phyloP scores from a whole-genome alignment of 2,329 filamentous ascomycete genomes.

The Fusarium domesticum region DNA sequence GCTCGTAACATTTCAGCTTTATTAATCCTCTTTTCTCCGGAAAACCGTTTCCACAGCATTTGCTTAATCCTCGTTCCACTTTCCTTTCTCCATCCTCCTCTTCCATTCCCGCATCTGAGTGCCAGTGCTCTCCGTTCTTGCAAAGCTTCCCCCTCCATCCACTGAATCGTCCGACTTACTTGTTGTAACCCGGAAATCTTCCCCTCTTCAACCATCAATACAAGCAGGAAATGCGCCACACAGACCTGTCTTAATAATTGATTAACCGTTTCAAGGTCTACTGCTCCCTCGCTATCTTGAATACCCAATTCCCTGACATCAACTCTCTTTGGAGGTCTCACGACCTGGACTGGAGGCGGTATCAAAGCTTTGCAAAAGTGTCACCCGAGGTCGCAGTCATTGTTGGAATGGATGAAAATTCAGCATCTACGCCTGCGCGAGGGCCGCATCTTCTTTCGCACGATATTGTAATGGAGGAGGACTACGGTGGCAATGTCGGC shows the following conservation, averaged over 20 bases:
- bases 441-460: constrained; percentile 7
- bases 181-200: not conserved
- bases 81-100: not conserved
- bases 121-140: no score
- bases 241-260: not conserved
- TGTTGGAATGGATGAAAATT: constrained; percentile 30
- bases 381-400: constrained; percentile 6
- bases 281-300: not conserved
- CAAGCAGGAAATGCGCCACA: not conserved
- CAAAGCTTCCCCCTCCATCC: not conserved
- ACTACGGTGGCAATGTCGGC: constrained; percentile 4
- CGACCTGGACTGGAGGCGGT: no score
- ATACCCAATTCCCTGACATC: not conserved
- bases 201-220: not conserved
- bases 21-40: not conserved
- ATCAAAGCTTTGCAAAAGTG: constrained; percentile 7
- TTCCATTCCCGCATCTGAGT: not conserved
- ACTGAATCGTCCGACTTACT: not conserved
- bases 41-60: not conserved
- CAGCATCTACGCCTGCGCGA: constrained; percentile 15
- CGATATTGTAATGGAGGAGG: not conserved
- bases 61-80: not conserved
- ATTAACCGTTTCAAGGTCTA: not conserved
- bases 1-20: not conserved
- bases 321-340: not conserved